A percentile compares a stretch with the other conserved stretches of the same genome.
phyloP scores from a whole-genome alignment of 2,329 filamentous ascomycete species.

The Scleromitrula shiraiana region DNA sequence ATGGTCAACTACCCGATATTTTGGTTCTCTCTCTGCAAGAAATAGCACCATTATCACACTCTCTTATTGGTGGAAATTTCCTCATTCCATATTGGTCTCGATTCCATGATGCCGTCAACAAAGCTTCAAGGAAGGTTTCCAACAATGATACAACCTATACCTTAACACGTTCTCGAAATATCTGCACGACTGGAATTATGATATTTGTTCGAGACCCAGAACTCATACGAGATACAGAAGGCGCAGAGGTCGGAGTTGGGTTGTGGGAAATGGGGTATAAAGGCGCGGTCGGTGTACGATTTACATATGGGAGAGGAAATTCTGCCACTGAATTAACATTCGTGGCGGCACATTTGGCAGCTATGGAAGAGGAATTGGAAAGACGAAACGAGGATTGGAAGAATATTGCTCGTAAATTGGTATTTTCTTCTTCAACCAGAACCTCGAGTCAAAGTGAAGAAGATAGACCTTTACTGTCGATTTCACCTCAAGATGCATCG shows the following conservation, averaged over 20 bases:
- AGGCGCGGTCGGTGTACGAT: slow-evolving; percentile 73
- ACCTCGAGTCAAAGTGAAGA: slow-evolving; percentile 24
- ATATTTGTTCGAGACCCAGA: slow-evolving; percentile 64
- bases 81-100: slow-evolving; percentile 67
- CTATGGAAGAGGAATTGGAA: slow-evolving; percentile 72
- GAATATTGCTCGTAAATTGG: slow-evolving; percentile 68
- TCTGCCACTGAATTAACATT: slow-evolving; percentile 65
- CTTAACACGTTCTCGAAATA: slow-evolving; percentile 62
- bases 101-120: slow-evolving; percentile 63
- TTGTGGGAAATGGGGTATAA: slow-evolving; percentile 90
- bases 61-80: slow-evolving; percentile 78
- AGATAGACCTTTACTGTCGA: slow-evolving; percentile 34
- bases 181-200: slow-evolving; percentile 86
- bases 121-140: slow-evolving; percentile 44
- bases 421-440: slow-evolving; percentile 51
- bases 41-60: slow-evolving; percentile 72
- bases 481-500: slow-evolving; percentile 41
- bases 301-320: slow-evolving; percentile 44
- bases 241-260: slow-evolving; percentile 79
- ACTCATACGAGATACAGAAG: slow-evolving; percentile 57
- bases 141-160: slow-evolving; percentile 45
- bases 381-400: slow-evolving; percentile 84
- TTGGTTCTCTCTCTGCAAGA: slow-evolving; percentile 73
- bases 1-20: slow-evolving; percentile 52
- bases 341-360: slow-evolving; percentile 78